phyloP scores from a whole-genome alignment of 2,329 filamentous ascomycete species.

The Alternaria atra region DNA sequence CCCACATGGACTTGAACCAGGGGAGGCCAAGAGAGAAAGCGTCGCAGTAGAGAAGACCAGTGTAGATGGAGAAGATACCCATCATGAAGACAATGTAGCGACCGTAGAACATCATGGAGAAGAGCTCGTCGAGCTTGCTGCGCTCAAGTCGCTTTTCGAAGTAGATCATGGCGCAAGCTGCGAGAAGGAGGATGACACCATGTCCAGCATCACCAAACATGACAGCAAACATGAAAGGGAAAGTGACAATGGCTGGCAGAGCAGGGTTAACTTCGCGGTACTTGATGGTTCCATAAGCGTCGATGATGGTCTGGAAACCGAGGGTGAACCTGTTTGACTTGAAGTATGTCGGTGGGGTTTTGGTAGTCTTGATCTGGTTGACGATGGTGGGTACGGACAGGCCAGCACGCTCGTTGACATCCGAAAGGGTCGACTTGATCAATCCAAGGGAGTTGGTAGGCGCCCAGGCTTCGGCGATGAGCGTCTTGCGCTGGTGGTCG shows the following conservation, averaged over 20 bases:
- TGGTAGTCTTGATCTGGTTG: slow-evolving; percentile 96
- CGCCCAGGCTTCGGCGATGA: slow-evolving; percentile 98
- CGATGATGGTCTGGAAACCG: slow-evolving; percentile 98
- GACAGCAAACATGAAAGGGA: slow-evolving; percentile 99
- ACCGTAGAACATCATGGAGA: slow-evolving; percentile 98
- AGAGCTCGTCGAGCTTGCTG: slow-evolving; percentile 96
- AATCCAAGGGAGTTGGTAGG: slow-evolving; percentile 88
- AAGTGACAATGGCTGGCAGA: slow-evolving; percentile 93
- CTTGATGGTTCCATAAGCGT: slow-evolving; percentile 96
- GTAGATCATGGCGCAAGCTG: slow-evolving; percentile 92
- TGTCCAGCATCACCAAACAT: slow-evolving; percentile 99
- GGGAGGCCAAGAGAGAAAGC: slow-evolving; percentile 93
- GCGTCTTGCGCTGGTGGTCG: slow-evolving; percentile 90
- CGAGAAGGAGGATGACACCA: slow-evolving; percentile 84
- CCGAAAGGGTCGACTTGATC: slow-evolving; percentile 92
- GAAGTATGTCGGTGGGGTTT: slow-evolving; percentile 95
- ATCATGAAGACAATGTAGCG: slow-evolving; percentile 99
- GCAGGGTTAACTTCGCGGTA: slow-evolving; percentile 98
- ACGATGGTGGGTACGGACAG: slow-evolving; percentile 98
- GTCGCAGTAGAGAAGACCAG: slow-evolving; percentile 97
- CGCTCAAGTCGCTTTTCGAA: slow-evolving; percentile 84
- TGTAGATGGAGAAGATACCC: slow-evolving; percentile 96
- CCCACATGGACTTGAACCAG: slow-evolving; percentile 88
- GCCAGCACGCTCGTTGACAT: slow-evolving; percentile 95
- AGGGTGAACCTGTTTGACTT: slow-evolving; percentile 99